These are phyloP conservation scores for Pythium guiyangense DNA, from an alignment of 352 stramenopile genomes.

Conservation along the genomic window DNA sequence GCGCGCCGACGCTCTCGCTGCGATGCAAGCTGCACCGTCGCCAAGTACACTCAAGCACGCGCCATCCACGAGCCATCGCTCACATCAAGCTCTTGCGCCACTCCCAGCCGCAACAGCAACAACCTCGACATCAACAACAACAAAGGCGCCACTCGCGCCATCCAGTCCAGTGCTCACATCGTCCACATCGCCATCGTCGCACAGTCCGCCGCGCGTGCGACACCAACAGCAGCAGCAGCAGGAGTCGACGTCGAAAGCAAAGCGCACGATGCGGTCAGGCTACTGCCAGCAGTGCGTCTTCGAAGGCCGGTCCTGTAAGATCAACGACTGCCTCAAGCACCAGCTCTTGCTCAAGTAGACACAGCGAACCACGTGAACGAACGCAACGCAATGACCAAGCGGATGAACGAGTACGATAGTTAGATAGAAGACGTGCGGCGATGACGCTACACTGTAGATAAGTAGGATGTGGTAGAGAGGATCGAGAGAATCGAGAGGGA, in stretches of 20 bases:
- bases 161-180: background rate
- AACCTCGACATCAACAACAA: too few species aligned
- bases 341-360: constrained; percentile 33
- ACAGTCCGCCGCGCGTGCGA: too few species aligned
- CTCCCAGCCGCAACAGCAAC: background rate
- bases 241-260: constrained; percentile 3
- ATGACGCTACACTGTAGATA: too few species aligned
- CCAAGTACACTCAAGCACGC: too few species aligned
- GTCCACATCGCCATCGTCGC: background rate
- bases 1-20: constrained; percentile 6
- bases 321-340: constrained; percentile 61
- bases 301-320: constrained; percentile 54
- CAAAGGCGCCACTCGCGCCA: background rate
- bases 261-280: constrained; percentile 33
- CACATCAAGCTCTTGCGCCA: background rate
- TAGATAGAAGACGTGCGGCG: too few species aligned
- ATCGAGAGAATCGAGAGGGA: too few species aligned
- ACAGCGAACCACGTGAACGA: background rate
- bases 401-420: too few species aligned
- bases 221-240: background rate
- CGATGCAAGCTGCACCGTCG: background rate
- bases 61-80: background rate
- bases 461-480: background rate
- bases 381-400: background rate
- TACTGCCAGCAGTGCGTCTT: constrained; percentile 58